Base-by-base conservation (phyloP, 352 stramenopile genomes). In the Phytophthora lateralis region DNA sequence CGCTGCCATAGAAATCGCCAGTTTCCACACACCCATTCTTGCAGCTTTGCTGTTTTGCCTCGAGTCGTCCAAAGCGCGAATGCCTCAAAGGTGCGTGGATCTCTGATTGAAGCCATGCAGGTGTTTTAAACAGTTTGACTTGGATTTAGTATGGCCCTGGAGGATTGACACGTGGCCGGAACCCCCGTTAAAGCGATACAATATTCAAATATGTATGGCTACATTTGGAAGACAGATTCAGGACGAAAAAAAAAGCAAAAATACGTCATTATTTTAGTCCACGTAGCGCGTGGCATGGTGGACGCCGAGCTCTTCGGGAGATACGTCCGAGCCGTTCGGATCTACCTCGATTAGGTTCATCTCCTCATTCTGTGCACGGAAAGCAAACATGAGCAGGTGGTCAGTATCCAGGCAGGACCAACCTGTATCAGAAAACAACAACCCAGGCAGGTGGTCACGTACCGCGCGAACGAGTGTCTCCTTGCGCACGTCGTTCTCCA, bases 401-500 rank as follows among this genome's bases (percentile, higher is more conserved):
- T 69, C 30, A 75, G 60, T 56, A 45, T 53, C 20, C 18, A 70
- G 17, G 26, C 26, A 3, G 6, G 11, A 18, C 45, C 26, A 64
- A 53, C 0, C 0, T 54, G 32, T 51, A 55, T 63, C 41, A 68
- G 32, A 56, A 60, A 52, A 26, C 8, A 47, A 55, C 27, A 54
- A 38, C 47, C 48, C 41, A 70, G 26, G 18, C 18, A 45, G 39
- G 39, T 12, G 29, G 18, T 10, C n/a, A 76, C 83, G 37, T 77
- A 93, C 87, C 71, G 85, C 76, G 30, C 81, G 77, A 61, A 91
- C 77, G n/a, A 94, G 70, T 11, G 86, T 91, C 66, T 96, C 88
- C 61, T 91, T 90, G 64, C 86, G 81, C 18, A 96, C 82, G 48
- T 91, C 75, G 66, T 90, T 94, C 60, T 96, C 88, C 17, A 96